Evolutionary conservation across 805 yeast genomes (phyloP).

Genomic region (Yarrowia osloensis): DNA sequence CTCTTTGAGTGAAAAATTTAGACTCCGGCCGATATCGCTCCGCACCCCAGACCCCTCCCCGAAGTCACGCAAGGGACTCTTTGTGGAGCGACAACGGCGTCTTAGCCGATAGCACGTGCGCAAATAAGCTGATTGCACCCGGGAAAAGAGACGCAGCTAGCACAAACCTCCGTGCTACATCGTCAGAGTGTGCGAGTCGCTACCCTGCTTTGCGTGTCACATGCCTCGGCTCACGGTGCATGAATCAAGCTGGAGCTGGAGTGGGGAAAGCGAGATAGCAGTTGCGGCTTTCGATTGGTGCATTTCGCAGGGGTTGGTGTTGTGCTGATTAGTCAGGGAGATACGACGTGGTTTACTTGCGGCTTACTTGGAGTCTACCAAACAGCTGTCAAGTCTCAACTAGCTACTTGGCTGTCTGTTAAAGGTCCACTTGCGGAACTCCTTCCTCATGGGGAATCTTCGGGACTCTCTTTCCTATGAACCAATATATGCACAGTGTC

Average conservation of each 20-base stretch:
- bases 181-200: not conserved
- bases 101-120: not conserved
- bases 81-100: not conserved
- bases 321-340: too few relatives aligned
- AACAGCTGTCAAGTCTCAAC: not conserved
- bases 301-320: not conserved
- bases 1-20: conserved; percentile 3
- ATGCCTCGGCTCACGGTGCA: conserved; percentile 25
- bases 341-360: too few relatives aligned
- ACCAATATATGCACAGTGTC: not conserved
- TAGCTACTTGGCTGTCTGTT: not conserved
- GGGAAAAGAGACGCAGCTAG: too few relatives aligned
- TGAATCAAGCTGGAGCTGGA: not conserved
- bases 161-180: conserved; percentile 6
- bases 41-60: not conserved
- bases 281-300: conserved; percentile 10
- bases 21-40: conserved; percentile 18
- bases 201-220: too few relatives aligned
- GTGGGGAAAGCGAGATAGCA: conserved; percentile 18
- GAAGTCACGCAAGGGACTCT: conserved; percentile 4
- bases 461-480: not conserved
- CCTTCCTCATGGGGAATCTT: not conserved
- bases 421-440: too few relatives aligned
- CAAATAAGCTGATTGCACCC: too few relatives aligned
- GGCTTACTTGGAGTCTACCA: too few relatives aligned